Conservation (phyloP, 768 basidiomycete genomes). For the Rubroboletus pulcherrimus region DNA sequence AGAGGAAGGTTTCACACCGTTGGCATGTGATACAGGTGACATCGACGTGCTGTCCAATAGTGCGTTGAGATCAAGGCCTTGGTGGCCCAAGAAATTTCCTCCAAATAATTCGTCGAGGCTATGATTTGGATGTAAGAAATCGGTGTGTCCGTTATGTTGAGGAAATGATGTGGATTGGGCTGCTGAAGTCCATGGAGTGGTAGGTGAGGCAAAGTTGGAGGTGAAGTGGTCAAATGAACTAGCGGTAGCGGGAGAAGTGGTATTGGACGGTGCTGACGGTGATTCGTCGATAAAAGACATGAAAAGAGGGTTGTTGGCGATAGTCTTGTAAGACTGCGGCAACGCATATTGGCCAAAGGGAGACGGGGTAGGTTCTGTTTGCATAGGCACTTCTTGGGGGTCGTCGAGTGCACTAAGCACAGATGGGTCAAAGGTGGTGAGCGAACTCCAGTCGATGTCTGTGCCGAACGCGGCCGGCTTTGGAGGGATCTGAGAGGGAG, state of each 20-base stretch:
- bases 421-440: constrained; percentile 69
- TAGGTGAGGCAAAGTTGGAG: constrained; percentile 41
- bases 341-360: constrained; percentile 48
- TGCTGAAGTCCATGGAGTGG: constrained; percentile 23
- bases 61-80: constrained; percentile 33
- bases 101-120: constrained; percentile 47
- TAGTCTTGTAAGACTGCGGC: constrained; percentile 61
- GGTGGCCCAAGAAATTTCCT: constrained; percentile 33
- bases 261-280: constrained; percentile 21
- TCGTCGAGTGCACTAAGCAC: constrained; percentile 65
- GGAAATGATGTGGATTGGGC: constrained; percentile 16
- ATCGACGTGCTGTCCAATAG: constrained; percentile 30
- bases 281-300: constrained; percentile 73
- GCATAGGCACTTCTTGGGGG: constrained; percentile 53
- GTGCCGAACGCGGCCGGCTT: constrained; percentile 18
- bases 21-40: constrained; percentile 48
- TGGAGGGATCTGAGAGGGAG: constrained; percentile 33
- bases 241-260: constrained; percentile 13
- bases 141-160: constrained; percentile 19
- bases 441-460: constrained; percentile 58
- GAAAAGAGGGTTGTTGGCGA: constrained; percentile 80
- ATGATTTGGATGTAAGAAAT: constrained; percentile 25
- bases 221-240: constrained; percentile 39
- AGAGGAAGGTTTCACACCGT: constrained; percentile 17
- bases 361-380: constrained; percentile 48